Percentiles rank a stretch among this genome's conserved stretches.
Conservation (phyloP, 2,329 filamentous ascomycete species). For the Sporothrix brasiliensis region DNA sequence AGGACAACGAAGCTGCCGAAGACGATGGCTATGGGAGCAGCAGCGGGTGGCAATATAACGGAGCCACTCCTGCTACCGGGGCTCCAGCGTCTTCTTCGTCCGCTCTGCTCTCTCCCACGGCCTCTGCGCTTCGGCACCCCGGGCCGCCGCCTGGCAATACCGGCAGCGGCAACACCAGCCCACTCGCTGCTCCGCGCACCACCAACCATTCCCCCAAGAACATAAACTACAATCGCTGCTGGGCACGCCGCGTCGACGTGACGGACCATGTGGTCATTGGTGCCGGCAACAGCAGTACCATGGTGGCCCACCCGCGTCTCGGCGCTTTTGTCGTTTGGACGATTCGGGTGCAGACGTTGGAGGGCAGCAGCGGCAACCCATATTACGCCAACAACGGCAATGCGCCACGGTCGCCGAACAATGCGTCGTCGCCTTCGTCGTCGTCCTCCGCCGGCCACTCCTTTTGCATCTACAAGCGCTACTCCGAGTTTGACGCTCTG, state of each 20-base stretch:
- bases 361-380: conserved; percentile 52
- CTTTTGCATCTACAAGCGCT: conserved; percentile 70
- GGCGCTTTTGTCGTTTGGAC: conserved; percentile 98
- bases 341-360: conserved; percentile 82
- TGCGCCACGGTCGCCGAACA: background rate
- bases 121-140: background rate
- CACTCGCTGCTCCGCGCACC: background rate
- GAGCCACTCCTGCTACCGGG: background rate
- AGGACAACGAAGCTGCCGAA: conserved; percentile 61
- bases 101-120: background rate
- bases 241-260: conserved; percentile 65
- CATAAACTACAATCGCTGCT: conserved; percentile 58
- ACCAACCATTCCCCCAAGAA: conserved; percentile 42
- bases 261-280: conserved; percentile 61
- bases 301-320: conserved; percentile 44
- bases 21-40: conserved; percentile 41
- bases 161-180: background rate
- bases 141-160: background rate
- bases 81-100: background rate
- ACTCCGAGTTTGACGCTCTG: conserved; percentile 91
- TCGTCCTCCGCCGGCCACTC: conserved; percentile 44
- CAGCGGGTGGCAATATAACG: conserved; percentile 5
- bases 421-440: background rate
- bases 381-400: conserved; percentile 24
- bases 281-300: conserved; percentile 45